phyloP scores from a whole-genome alignment of 306 rosid species.

The Vigna mungo region DNA sequence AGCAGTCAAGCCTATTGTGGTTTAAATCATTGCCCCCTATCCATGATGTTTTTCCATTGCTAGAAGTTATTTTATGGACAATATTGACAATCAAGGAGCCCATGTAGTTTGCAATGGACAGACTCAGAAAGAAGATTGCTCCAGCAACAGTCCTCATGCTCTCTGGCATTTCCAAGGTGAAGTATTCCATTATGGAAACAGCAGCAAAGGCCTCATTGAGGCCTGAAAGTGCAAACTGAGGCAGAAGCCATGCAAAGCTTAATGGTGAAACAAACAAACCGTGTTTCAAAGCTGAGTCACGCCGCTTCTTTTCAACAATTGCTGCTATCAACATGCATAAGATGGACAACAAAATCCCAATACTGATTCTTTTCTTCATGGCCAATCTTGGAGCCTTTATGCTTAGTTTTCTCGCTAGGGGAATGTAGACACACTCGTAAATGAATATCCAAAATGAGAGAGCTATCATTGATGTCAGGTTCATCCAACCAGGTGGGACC shows the following conservation, averaged over 20 bases:
- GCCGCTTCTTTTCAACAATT: slow-evolving; percentile 59
- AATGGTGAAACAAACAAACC: slow-evolving; percentile 51
- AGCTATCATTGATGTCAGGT: slow-evolving; percentile 60
- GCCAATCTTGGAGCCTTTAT: slow-evolving; percentile 52
- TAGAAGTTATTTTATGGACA: slow-evolving; percentile 49
- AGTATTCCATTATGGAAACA: slow-evolving; percentile 78
- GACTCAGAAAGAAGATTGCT: slow-evolving; percentile 72
- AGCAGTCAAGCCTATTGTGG: slow-evolving; percentile 59
- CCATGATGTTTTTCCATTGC: slow-evolving; percentile 58
- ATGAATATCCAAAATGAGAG: slow-evolving; percentile 75
- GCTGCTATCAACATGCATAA: slow-evolving; percentile 73
- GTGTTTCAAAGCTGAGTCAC: slow-evolving; percentile 54
- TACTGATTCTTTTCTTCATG: slow-evolving; percentile 57
- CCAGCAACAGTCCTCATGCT: slow-evolving; percentile 82
- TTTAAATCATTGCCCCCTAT: slow-evolving; percentile 73
- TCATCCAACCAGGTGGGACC: slow-evolving; percentile 84
- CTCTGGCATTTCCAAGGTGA: slow-evolving; percentile 73
- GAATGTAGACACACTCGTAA: slow-evolving; percentile 67
- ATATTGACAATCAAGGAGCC: slow-evolving; percentile 65
- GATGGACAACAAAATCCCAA: slow-evolving; percentile 73
- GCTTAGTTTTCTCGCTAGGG: slow-evolving; percentile 31
- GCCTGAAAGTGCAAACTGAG: slow-evolving; percentile 69
- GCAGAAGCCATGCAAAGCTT: slow-evolving; percentile 59
- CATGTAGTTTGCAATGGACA: slow-evolving; percentile 64
- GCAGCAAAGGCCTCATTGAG: slow-evolving; percentile 73